Evolutionary conservation across 1,284 basidiomycete genomes (phyloP), one percentile per base, ranked within the genome.

Genomic region (Leccinum pallidistipes): DNA sequence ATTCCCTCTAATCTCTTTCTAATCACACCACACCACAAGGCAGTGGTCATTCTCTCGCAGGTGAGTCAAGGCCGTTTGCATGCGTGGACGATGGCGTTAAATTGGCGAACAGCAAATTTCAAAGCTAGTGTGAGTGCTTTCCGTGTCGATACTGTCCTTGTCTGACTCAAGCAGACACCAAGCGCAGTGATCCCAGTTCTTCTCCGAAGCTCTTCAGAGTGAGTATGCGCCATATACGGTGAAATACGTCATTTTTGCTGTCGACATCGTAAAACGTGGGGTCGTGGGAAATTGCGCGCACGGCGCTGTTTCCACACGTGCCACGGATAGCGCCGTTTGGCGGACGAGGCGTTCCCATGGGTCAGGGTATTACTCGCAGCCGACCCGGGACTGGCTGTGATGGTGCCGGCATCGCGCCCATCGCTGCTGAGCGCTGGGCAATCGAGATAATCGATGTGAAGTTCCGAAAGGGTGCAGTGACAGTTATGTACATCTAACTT

Each of bases 231-330:
- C 29, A 32, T 49, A 43, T 56, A 45, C 31, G 47, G 32, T 54
- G n/a, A 55, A 66, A 63, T 69, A 76, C 75, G 74, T 74, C 73
- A 78, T 68, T 63, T 36, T 59, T 56, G 51, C 61, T 60, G 73
- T 75, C 73, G 76, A 79, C 79, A 77, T 76, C 77, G 84, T 69
- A 73, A 79, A 87, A 86, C 86, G 85, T 85, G 85, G 82, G 74
- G 75, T 68, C 78, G 81, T 80, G 82, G 75, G 80, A 79, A 77
- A 65, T 51, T 24, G 58, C 59, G 60, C 57, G 61, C n/a, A 29
- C n/a, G 58, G 60, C 69, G 71, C 60, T 58, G 56, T 31, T 32
- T 51, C 57, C n/a, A 45, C 69, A 66, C 69, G 64, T 69, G 65
- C 53, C 56, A 12, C 29, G 16, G 40, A n/a, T 52, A 36, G 53